Base-by-base conservation (phyloP, 2,329 filamentous ascomycete genomes). In the Calonectria ilicicola region DNA sequence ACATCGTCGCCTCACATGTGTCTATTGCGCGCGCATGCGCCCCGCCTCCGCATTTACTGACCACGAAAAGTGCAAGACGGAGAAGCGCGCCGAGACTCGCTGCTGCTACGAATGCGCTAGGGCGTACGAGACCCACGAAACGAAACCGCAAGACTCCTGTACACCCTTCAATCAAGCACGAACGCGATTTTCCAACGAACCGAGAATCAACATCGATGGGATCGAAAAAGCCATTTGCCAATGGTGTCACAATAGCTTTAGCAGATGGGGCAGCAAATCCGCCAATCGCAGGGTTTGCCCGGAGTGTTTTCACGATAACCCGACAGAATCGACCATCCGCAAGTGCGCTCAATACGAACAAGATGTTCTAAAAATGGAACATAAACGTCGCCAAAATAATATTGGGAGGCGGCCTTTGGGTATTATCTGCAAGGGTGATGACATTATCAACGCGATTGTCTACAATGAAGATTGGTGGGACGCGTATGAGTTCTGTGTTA, bases 21-120 rank as follows among this genome's bases (percentile, higher is more conserved):
- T 53, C 17, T 70, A 62, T 32, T 72, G 70, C 38, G 70, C 67
- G 17, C 70, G 70, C 17, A 70, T 72, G 70, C 70, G 70, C 15
- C 56, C 21, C 8, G 67, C 67, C 10, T 46, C 51, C 4, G 51
- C 44, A 19, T 72, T 72, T 35, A 67, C 62, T 32, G 70, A 70
- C 6, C 38, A 32, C 6, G 53, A 69, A 46, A 72, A 66, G 40
- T 26, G 32, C 53, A 60, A 60, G 26, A 53, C 29, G 6, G 10
- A 9, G 9, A 27, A 5, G 19, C 26, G 40, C 7, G 15, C 21
- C 9, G 32, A 70, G 2, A 66, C 40, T 6, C 70, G 70, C 21
- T 32, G 49, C 19, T 72, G 70, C 46, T 38, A 63, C 27, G 62
- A 70, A 19, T 72, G 62, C 23, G 19, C 49, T 8, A 17, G 19